A percentile compares a stretch with the other conserved stretches of the same genome.
These are phyloP conservation scores for Cryphonectria nitschkei DNA, from an alignment of 2,329 filamentous ascomycete species.

Conservation along the genomic window DNA sequence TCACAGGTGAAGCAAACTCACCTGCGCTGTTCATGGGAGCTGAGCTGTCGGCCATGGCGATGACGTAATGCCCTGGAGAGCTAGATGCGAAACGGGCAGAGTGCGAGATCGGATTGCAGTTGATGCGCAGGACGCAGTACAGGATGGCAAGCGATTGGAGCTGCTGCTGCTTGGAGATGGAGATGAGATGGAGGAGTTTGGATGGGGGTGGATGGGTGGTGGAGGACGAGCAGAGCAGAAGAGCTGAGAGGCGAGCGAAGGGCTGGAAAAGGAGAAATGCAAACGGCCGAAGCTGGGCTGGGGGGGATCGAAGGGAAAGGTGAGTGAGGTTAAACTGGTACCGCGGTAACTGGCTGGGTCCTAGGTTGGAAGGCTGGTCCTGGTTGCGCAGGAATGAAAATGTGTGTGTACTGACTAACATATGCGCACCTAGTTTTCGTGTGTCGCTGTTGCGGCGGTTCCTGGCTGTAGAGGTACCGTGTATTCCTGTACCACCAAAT, in stretches of 20 bases:
- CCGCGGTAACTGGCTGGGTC: constrained; percentile 1
- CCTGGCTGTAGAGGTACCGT: neutral
- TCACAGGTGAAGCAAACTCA: constrained; percentile 21
- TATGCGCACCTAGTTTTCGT: neutral
- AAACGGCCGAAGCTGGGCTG: constrained; percentile 15
- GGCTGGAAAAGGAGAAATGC: constrained; percentile 15
- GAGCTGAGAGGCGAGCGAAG: constrained; percentile 10
- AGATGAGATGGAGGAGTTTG: neutral
- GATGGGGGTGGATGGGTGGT: constrained; percentile 12
- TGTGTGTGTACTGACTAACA: constrained; percentile 15
- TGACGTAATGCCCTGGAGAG: constrained; percentile 28
- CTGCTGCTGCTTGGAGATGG: neutral
- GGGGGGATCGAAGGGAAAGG: constrained; percentile 19
- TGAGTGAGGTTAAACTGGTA: constrained; percentile 17
- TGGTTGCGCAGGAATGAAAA: neutral
- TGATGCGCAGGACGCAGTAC: constrained; percentile 17
- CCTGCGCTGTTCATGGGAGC: constrained; percentile 28
- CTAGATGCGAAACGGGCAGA: constrained; percentile 6
- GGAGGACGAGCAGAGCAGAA: constrained; percentile 9
- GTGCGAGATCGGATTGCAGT: constrained; percentile 17
- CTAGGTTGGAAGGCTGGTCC: constrained; percentile 5
- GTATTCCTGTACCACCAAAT: neutral
- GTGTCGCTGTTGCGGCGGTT: neutral
- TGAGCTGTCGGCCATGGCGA: constrained; percentile 30
- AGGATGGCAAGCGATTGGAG: constrained; percentile 9